These are phyloP conservation scores for Berberis thunbergii DNA, from an alignment of 164 flowering plant genomes.

Conservation along the genomic window DNA sequence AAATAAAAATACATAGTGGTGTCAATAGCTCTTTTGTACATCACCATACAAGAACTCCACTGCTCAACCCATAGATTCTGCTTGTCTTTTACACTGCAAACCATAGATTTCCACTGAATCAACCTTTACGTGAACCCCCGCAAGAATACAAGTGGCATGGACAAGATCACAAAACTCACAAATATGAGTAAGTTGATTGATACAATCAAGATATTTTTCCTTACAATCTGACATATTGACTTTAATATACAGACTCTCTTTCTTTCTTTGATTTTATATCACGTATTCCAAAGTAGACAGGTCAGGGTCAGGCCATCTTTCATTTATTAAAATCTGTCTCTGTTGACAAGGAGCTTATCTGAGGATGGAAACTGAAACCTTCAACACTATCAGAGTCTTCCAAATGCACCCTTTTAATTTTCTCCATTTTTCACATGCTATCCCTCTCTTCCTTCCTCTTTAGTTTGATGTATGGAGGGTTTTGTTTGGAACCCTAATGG, in stretches of 20 bases:
- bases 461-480: not conserved
- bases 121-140: too few species aligned
- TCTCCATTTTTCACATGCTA: not conserved
- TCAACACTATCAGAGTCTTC: slow-evolving; percentile 4
- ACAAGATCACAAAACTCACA: too few species aligned
- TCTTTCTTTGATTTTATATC: not conserved
- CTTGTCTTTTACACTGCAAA: too few species aligned
- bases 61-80: too few species aligned
- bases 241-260: not conserved
- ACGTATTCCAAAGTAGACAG: not conserved
- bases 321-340: not conserved
- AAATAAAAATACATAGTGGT: too few species aligned
- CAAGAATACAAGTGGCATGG: too few species aligned
- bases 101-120: too few species aligned
- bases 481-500: not conserved
- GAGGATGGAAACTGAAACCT: slow-evolving; percentile 5
- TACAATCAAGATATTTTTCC: too few species aligned
- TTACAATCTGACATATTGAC: not conserved
- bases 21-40: too few species aligned
- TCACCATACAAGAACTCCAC: too few species aligned
- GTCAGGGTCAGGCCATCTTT: not conserved
- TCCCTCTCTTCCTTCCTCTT: not conserved
- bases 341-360: slow-evolving; percentile 1
- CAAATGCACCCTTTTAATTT: not conserved
- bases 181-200: too few species aligned